phyloP scores from a whole-genome alignment of 2,329 filamentous ascomycete species.

The Dothistroma pini region DNA sequence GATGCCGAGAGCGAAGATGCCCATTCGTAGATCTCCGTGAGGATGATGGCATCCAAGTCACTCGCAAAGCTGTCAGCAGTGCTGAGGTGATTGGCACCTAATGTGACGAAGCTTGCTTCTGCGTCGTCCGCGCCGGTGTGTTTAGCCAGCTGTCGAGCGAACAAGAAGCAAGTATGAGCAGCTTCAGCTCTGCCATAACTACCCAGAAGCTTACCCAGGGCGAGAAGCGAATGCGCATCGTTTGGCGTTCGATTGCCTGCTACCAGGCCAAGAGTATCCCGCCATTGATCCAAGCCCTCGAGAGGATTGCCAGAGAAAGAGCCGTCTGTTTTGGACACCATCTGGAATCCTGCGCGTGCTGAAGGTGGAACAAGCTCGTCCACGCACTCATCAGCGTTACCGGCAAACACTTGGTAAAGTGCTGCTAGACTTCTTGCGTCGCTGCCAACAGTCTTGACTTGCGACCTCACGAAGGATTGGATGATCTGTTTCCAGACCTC shows the following conservation, averaged over 20 bases:
- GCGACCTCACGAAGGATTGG: slow-evolving; percentile 92
- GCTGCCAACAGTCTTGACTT: slow-evolving; percentile 76
- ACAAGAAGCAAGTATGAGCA: slow-evolving; percentile 89
- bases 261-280: slow-evolving; percentile 80
- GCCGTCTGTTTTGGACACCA: slow-evolving; percentile 71
- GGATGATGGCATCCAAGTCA: slow-evolving; percentile 79
- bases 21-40: slow-evolving; percentile 97
- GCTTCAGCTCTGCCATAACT: slow-evolving; percentile 87
- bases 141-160: slow-evolving; percentile 66
- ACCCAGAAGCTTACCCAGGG: slow-evolving; percentile 75
- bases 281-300: slow-evolving; percentile 89
- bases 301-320: slow-evolving; percentile 66
- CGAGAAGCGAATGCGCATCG: slow-evolving; percentile 72
- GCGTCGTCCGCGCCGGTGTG: slow-evolving; percentile 83
- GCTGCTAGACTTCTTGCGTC: slow-evolving; percentile 86
- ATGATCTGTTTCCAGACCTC: slow-evolving; percentile 85
- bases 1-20: slow-evolving; percentile 66
- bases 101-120: slow-evolving; percentile 71
- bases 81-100: slow-evolving; percentile 77
- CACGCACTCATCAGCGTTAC: slow-evolving; percentile 89
- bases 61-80: slow-evolving; percentile 65
- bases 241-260: slow-evolving; percentile 81
- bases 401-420: slow-evolving; percentile 88
- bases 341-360: slow-evolving; percentile 84
- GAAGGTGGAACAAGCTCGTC: slow-evolving; percentile 94